Percentiles rank a stretch among this genome's conserved stretches.
Conservation (phyloP, 2,329 filamentous ascomycete species). For the Colletotrichum lindemuthianum region DNA sequence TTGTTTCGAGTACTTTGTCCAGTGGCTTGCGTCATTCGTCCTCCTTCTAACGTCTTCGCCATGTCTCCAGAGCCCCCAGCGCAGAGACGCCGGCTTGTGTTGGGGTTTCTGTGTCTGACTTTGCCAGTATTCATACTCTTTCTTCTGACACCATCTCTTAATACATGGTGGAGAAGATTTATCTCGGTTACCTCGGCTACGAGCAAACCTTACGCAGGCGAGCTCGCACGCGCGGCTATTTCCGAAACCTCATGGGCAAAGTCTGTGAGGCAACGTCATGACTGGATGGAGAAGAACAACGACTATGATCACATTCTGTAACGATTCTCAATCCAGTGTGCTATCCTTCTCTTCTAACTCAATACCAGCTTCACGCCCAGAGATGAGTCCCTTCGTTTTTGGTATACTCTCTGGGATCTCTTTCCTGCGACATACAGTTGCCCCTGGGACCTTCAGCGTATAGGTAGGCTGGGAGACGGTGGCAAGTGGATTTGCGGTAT, state of each 20-base stretch:
- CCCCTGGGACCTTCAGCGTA: constrained; percentile 50
- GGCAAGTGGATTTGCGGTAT: constrained; percentile 54
- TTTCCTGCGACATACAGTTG: constrained; percentile 49
- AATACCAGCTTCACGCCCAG: constrained; percentile 3
- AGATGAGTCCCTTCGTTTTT: constrained; percentile 34
- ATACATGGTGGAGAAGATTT: neutral
- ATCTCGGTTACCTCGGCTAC: neutral
- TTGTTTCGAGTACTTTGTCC: too few species aligned
- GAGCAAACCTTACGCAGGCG: neutral
- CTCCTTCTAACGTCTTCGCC: neutral
- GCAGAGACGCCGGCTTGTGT: neutral
- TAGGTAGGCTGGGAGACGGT: constrained; percentile 50
- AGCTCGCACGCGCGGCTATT: neutral
- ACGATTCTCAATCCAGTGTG: neutral
- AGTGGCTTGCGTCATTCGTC: too few species aligned
- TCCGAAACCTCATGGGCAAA: constrained; percentile 20
- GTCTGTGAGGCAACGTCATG: constrained; percentile 2
- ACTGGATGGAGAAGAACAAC: constrained; percentile 9
- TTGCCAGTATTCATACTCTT: neutral
- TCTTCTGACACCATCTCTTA: neutral
- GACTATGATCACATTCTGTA: constrained; percentile 13
- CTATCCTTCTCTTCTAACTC: neutral
- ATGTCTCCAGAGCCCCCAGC: constrained; percentile 2
- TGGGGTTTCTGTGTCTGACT: neutral
- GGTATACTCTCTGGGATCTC: constrained; percentile 51